These are phyloP conservation scores for Pyrrhoderma noxium DNA, from an alignment of 1,284 basidiomycete species.

Conservation along the genomic window DNA sequence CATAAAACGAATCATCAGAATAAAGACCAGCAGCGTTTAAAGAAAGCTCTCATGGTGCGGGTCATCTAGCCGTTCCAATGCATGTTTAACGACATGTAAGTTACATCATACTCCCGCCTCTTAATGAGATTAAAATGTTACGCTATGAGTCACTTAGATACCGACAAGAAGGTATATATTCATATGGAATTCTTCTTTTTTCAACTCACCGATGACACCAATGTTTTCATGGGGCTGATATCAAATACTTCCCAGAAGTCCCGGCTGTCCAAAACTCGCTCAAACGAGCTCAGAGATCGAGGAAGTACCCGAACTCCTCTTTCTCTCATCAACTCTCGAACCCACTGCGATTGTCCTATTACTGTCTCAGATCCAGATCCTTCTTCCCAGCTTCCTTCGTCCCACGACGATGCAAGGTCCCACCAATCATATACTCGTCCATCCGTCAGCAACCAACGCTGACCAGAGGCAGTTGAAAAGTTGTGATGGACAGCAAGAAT, in stretches of 20 bases:
- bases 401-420: slow-evolving; percentile 54
- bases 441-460: slow-evolving; percentile 54
- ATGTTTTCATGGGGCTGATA: slow-evolving; percentile 14
- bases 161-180: no score
- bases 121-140: no score
- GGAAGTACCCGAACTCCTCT: slow-evolving; percentile 45
- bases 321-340: slow-evolving; percentile 50
- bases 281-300: slow-evolving; percentile 38
- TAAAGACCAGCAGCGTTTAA: no score
- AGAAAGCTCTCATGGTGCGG: no score
- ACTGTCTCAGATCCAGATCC: slow-evolving; percentile 11
- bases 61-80: no score
- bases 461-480: slow-evolving; percentile 36
- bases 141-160: no score
- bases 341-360: slow-evolving; percentile 34
- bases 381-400: slow-evolving; percentile 19
- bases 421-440: slow-evolving; percentile 61
- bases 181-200: no score
- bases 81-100: no score
- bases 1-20: no score
- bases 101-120: no score
- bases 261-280: slow-evolving; percentile 48
- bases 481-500: slow-evolving; percentile 45
- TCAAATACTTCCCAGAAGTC: slow-evolving; percentile 46
- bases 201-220: not conserved